A percentile compares a stretch with the other conserved stretches of the same genome.
Evolutionary conservation across 2,329 filamentous ascomycete species (phyloP).

Genomic region (Fusarium sororula): DNA sequence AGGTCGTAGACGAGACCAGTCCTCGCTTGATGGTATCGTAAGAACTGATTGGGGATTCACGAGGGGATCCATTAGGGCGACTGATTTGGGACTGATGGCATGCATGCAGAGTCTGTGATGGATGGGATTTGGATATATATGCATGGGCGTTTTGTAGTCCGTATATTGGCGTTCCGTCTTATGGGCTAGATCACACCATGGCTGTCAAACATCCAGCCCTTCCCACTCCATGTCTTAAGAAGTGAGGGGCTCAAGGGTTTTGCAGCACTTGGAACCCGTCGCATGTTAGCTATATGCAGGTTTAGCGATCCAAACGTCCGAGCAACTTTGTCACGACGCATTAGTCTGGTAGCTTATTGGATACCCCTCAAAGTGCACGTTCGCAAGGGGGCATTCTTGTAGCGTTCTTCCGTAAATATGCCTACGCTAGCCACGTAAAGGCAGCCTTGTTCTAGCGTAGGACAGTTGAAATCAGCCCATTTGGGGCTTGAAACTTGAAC

Average conservation of each 20-base stretch:
- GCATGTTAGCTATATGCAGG: neutral
- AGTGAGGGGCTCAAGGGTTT: neutral
- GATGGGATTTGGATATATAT: neutral
- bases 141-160: neutral
- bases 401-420: neutral
- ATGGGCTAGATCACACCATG: neutral
- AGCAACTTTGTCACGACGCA: neutral
- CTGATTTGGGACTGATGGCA: neutral
- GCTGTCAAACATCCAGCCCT: neutral
- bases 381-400: neutral
- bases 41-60: neutral
- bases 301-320: neutral
- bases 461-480: neutral
- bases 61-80: neutral
- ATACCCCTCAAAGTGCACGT: neutral
- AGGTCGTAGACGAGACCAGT: neutral
- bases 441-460: neutral
- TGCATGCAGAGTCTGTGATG: neutral
- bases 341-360: neutral
- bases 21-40: neutral
- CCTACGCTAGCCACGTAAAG: neutral
- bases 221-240: neutral
- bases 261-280: neutral
- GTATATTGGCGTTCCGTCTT: neutral
- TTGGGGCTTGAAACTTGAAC: neutral